Conservation (phyloP, 2,329 filamentous ascomycete genomes). For the Diaporthe velutina region DNA sequence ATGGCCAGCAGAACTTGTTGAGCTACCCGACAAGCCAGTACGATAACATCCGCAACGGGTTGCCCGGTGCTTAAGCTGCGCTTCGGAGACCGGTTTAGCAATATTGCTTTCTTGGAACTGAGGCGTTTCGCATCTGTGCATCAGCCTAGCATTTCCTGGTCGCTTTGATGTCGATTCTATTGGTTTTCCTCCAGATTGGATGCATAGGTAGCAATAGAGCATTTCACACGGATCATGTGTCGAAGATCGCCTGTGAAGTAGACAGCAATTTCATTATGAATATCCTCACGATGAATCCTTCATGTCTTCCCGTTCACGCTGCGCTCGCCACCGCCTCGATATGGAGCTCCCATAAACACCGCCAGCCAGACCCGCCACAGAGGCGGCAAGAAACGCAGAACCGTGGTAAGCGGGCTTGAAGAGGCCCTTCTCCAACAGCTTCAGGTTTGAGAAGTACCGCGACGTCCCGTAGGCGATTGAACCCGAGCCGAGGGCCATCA, state of each 20-base stretch:
- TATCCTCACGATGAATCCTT: slow-evolving; percentile 8
- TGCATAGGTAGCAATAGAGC: slow-evolving; percentile 2
- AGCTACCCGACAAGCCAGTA: slow-evolving; percentile 69
- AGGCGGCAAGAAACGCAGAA: slow-evolving; percentile 46
- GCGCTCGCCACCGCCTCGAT: slow-evolving; percentile 41
- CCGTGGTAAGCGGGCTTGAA: slow-evolving; percentile 53
- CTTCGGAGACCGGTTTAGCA: neutral
- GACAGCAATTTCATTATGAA: too few relatives aligned
- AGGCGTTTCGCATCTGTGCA: slow-evolving; percentile 19
- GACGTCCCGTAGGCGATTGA: slow-evolving; percentile 61
- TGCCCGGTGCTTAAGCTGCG: slow-evolving; percentile 41
- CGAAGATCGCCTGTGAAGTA: neutral
- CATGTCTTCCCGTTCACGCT: slow-evolving; percentile 38
- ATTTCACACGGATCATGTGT: neutral
- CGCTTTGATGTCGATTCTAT: neutral
- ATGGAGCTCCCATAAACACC: slow-evolving; percentile 47
- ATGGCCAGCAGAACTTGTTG: slow-evolving; percentile 65
- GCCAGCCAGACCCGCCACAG: slow-evolving; percentile 48
- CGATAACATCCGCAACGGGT: slow-evolving; percentile 63
- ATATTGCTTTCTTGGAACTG: neutral
- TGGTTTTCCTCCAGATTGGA: neutral
- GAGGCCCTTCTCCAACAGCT: slow-evolving; percentile 55
- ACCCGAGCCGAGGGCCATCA: slow-evolving; percentile 59
- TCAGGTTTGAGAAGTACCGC: slow-evolving; percentile 60
- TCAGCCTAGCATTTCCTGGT: neutral